Conservation (phyloP, 2,329 filamentous ascomycete species). For the Phaeophleospora eucalypticola region DNA sequence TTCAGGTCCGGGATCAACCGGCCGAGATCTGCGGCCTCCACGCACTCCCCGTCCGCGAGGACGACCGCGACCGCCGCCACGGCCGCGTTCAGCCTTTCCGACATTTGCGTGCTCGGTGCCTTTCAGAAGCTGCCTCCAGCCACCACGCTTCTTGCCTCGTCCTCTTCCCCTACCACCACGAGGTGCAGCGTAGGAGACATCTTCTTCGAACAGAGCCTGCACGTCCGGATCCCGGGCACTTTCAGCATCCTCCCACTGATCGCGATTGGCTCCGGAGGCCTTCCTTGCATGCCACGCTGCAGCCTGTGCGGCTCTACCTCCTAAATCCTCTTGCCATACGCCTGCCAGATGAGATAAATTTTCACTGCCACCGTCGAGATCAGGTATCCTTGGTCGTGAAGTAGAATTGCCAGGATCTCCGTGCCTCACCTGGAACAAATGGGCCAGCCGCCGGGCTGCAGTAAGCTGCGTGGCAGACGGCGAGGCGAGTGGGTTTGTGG, state of each 20-base stretch:
- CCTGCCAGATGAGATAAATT: neutral
- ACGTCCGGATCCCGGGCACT: neutral
- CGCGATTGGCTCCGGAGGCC: neutral
- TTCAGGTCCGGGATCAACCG: constrained; percentile 65
- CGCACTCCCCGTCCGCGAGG: constrained; percentile 21
- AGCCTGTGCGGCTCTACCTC: constrained; percentile 6
- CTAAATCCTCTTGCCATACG: constrained; percentile 1
- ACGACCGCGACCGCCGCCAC: constrained; percentile 13
- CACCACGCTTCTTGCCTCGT: constrained; percentile 23
- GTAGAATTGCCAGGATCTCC: constrained; percentile 7
- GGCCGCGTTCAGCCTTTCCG: constrained; percentile 6
- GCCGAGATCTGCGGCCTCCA: constrained; percentile 48
- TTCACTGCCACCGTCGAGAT: neutral
- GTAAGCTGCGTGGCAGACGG: constrained; percentile 1
- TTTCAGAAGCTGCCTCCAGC: constrained; percentile 32
- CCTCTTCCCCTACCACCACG: constrained; percentile 2
- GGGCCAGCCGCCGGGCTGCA: constrained; percentile 10
- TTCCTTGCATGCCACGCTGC: neutral
- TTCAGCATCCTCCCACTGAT: neutral
- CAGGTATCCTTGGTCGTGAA: neutral
- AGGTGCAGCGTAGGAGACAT: neutral
- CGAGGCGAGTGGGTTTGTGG: neutral
- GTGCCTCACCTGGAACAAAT: constrained; percentile 15
- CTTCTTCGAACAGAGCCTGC: neutral
- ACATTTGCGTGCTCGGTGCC: constrained; percentile 32